phyloP scores from a whole-genome alignment of 306 rosid species.

The Rubus parviflorus region DNA sequence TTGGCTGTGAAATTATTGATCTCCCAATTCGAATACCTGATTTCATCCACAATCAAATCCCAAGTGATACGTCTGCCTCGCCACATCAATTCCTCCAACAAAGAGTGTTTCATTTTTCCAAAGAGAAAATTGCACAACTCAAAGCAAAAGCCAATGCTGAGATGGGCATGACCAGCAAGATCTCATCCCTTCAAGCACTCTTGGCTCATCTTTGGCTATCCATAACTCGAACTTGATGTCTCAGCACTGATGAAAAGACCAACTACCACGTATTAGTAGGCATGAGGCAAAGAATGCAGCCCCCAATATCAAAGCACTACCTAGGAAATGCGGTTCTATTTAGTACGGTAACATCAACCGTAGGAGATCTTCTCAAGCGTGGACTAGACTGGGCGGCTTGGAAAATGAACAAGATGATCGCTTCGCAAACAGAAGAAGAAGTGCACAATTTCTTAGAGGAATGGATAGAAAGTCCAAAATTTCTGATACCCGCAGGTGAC shows the following conservation, averaged over 20 bases:
- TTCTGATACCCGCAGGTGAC: too few species aligned
- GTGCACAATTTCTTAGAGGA: constrained; percentile 1
- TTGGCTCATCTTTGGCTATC: constrained; percentile 17
- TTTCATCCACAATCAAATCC: too few species aligned
- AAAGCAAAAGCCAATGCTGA: constrained; percentile 23
- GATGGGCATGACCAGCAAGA: constrained; percentile 4
- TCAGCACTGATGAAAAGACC: constrained; percentile 6
- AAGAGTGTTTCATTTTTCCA: not conserved
- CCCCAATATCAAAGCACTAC: constrained; percentile 28
- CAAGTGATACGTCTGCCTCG: too few species aligned
- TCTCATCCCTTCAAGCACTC: constrained; percentile 6
- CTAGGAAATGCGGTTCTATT: constrained; percentile 22
- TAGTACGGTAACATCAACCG: constrained; percentile 20
- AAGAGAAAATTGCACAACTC: not conserved
- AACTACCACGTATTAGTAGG: not conserved
- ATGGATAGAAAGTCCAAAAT: constrained; percentile 31
- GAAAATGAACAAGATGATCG: constrained; percentile 39
- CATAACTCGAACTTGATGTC: not conserved
- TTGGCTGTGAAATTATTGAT: not conserved
- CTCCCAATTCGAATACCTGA: too few species aligned
- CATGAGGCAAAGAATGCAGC: constrained; percentile 22
- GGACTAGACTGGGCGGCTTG: constrained; percentile 35
- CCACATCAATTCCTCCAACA: too few species aligned
- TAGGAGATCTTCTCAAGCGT: constrained; percentile 26
- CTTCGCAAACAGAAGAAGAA: constrained; percentile 19